Evolutionary conservation across 73 alveolate genomes (phyloP), one percentile per base, ranked within the genome.

Genomic region (Breviolum minutum): DNA sequence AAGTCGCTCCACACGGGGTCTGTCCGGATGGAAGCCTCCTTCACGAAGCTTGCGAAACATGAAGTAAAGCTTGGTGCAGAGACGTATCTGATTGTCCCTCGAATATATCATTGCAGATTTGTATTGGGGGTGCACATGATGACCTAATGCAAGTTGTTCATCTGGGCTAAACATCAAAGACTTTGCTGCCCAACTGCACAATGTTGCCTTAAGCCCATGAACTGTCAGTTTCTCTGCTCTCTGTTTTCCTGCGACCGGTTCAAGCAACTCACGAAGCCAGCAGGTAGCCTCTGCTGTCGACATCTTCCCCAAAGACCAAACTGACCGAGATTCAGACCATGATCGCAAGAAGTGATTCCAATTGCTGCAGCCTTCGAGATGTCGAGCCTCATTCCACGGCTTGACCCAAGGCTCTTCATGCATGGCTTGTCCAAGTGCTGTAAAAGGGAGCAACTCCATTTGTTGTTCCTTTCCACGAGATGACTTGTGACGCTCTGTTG

Each of bases 171-270:
- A 83, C 60, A 60, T 19, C 20, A 48, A 60, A 22, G 61, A 19
- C 63, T 83, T 83, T 9, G 92, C 92, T 60, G 92, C 92, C 92
- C 92, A 83, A 11, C 70, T 29, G 27, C 48, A 24, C 92, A 83
- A 22, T 1, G 76, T 83, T 3, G 76, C 92, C 92, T 83, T 83
- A 54, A 83, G 92, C 8, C 92, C 92, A 60, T 48, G 92, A 24
- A 83, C 92, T 8, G 92, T 83, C 92, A 83, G 22, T 20, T 5
- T 20, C 24, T 2, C 20, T 5, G 74, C 63, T 8, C 73, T 6
- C 24, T 83, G 22, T 6, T 6, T 6, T 40, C 92, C 92, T 3
- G 60, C 2, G 22, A 6, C 54, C 8, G 48, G 76, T 17, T 80
- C 88, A 63, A 83, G 16, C 24, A 83, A 9, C 60, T 48, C 73